phyloP scores from a whole-genome alignment of 306 rosid genomes.

The Fagus crenata region DNA sequence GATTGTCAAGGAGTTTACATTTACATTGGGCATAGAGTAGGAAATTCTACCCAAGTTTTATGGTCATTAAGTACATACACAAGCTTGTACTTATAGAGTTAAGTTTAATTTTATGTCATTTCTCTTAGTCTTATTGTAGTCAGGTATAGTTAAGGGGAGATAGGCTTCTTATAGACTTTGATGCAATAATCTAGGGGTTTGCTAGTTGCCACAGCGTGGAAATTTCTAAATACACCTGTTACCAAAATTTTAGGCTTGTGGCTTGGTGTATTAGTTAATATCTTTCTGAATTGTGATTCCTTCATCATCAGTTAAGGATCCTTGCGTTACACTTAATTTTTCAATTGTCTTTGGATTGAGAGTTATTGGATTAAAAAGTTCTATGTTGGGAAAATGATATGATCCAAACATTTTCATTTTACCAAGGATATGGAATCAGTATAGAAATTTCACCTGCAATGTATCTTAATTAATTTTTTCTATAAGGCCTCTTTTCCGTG shows the following conservation, averaged over 20 bases:
- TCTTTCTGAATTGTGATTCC: neutral
- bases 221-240: neutral
- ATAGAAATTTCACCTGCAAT: neutral
- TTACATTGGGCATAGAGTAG: neutral
- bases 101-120: neutral
- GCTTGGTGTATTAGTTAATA: neutral
- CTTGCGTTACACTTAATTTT: neutral
- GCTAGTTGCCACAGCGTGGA: neutral
- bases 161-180: neutral
- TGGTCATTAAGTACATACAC: neutral
- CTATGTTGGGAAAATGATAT: neutral
- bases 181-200: neutral
- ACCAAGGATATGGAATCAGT: neutral
- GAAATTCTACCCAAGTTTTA: neutral
- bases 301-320: neutral
- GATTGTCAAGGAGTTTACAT: neutral
- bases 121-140: neutral
- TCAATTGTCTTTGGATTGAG: neutral
- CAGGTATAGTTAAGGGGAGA: neutral
- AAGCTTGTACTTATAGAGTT: neutral
- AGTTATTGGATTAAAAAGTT: neutral
- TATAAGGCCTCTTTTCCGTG: neutral
- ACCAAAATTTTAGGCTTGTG: neutral
- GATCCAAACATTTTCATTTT: neutral
- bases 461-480: neutral